A percentile compares a stretch with the other conserved stretches of the same genome.
Conservation (phyloP, 78 protist species). For the slime mould (Dictyostelium discoideum) region DNA sequence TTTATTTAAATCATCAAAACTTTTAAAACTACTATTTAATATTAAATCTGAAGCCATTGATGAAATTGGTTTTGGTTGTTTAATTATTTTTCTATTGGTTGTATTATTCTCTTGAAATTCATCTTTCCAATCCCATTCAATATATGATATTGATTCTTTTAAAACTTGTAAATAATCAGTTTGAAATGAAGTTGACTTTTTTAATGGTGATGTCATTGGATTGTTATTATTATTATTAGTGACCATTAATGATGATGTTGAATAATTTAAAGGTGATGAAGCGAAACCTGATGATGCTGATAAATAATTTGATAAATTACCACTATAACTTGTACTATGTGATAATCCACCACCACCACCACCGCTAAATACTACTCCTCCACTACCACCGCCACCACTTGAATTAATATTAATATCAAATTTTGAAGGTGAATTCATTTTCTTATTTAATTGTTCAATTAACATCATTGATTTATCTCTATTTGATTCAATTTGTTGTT, state of each 20-base stretch:
- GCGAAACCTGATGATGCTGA: not conserved
- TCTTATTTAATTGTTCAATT: conserved; percentile 22
- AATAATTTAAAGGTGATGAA: not conserved
- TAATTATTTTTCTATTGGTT: not conserved
- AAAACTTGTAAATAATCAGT: conserved; percentile 30
- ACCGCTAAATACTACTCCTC: not conserved
- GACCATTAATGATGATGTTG: not conserved
- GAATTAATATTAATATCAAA: not conserved
- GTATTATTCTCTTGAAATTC: conserved; percentile 21
- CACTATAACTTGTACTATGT: not conserved
- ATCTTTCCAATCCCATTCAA: conserved; percentile 55
- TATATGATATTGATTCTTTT: conserved; percentile 43
- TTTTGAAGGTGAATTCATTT: not conserved
- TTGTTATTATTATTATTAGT: not conserved
- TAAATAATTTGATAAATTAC: not conserved
- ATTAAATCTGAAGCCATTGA: not conserved
- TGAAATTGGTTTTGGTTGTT: conserved; percentile 8
- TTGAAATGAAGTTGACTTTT: not conserved
- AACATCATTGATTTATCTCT: conserved; percentile 23
- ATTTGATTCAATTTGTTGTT: conserved; percentile 60
- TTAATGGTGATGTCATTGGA: not conserved
- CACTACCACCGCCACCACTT: not conserved
- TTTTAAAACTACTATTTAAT: not conserved
- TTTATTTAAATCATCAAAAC: not conserved
- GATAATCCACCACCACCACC: not conserved